Evolutionary conservation across 2,329 filamentous ascomycete species (phyloP).

Genomic region (Fusarium sororula): DNA sequence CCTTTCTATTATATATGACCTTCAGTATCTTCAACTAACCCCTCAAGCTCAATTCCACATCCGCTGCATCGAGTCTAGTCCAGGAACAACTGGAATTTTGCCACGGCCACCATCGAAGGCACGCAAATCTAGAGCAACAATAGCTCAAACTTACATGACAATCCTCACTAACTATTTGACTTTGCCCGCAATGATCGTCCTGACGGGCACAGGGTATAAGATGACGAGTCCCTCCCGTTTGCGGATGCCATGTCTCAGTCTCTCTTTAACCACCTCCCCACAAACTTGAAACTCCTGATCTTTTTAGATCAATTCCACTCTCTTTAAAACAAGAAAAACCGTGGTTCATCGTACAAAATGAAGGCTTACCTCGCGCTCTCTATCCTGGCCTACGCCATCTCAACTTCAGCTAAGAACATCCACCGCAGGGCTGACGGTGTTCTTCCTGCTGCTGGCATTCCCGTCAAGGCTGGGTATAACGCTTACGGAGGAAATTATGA

Average conservation of each 20-base stretch:
- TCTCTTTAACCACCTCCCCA: conserved; percentile 16
- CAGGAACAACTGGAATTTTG: conserved; percentile 32
- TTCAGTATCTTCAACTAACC: fast-evolving
- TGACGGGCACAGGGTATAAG: conserved; percentile 3
- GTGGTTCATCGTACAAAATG: conserved; percentile 2
- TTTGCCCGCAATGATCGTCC: background rate
- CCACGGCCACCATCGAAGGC: background rate
- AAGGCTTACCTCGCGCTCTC: conserved; percentile 22
- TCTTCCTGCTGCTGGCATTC: conserved; percentile 13
- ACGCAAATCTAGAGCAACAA: conserved; percentile 10
- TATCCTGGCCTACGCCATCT: conserved; percentile 23
- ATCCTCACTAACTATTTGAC: background rate
- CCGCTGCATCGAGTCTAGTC: conserved; percentile 22
- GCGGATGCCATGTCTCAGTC: conserved; percentile 3
- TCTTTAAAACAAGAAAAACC: background rate
- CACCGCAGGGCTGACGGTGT: conserved; percentile 6
- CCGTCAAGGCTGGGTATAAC: conserved; percentile 23
- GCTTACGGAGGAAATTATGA: conserved; percentile 28
- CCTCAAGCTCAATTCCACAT: background rate
- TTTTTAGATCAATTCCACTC: conserved; percentile 12
- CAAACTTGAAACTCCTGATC: conserved; percentile 14
- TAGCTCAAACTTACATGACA: conserved; percentile 8
- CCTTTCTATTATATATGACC: fast-evolving
- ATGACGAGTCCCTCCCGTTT: conserved; percentile 1
- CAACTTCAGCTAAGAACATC: conserved; percentile 14